Conservation (phyloP, 768 basidiomycete genomes). For the Sporobolomyces pararoseus region DNA sequence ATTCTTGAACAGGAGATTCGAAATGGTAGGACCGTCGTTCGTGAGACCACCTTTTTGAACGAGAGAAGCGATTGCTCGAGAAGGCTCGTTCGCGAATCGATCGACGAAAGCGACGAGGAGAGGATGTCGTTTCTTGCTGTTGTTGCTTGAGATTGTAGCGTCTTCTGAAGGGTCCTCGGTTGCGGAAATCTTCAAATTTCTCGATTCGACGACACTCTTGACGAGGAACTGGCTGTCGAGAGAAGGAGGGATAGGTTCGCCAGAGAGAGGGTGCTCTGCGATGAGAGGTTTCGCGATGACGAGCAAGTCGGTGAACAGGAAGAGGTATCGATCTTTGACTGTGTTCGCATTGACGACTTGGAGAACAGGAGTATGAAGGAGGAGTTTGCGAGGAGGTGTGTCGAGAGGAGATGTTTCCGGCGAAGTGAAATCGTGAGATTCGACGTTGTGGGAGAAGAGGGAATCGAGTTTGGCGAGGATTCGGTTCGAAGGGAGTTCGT, state of each 20-base stretch:
- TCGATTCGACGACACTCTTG: slow-evolving; percentile 79
- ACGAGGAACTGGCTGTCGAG: slow-evolving; percentile 76
- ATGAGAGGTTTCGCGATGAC: slow-evolving; percentile 86
- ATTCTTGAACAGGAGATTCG: slow-evolving; percentile 68
- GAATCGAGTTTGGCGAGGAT: slow-evolving; percentile 47
- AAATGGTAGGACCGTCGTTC: slow-evolving; percentile 71
- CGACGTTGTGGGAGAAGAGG: slow-evolving; percentile 29
- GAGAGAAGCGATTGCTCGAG: slow-evolving; percentile 68
- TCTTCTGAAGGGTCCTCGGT: slow-evolving; percentile 42
- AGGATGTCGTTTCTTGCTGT: slow-evolving; percentile 53
- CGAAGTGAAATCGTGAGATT: background rate
- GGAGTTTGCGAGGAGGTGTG: slow-evolving; percentile 77
- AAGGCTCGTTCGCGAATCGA: slow-evolving; percentile 75
- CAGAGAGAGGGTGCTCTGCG: slow-evolving; percentile 54
- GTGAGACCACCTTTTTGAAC: slow-evolving; percentile 59
- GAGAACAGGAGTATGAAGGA: slow-evolving; percentile 77
- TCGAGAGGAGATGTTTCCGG: slow-evolving; percentile 62
- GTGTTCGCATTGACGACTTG: slow-evolving; percentile 92
- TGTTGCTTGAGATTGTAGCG: background rate
- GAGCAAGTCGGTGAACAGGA: slow-evolving; percentile 94
- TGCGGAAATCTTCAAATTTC: slow-evolving; percentile 47
- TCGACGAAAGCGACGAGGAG: slow-evolving; percentile 68
- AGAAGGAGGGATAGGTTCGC: slow-evolving; percentile 56
- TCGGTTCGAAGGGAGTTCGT: slow-evolving; percentile 10
- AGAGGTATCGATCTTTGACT: slow-evolving; percentile 90